A percentile compares a stretch with the other conserved stretches of the same genome.
These are phyloP conservation scores for Plasmodiophora brassicae DNA, from an alignment of 208 protist species.

Conservation along the genomic window DNA sequence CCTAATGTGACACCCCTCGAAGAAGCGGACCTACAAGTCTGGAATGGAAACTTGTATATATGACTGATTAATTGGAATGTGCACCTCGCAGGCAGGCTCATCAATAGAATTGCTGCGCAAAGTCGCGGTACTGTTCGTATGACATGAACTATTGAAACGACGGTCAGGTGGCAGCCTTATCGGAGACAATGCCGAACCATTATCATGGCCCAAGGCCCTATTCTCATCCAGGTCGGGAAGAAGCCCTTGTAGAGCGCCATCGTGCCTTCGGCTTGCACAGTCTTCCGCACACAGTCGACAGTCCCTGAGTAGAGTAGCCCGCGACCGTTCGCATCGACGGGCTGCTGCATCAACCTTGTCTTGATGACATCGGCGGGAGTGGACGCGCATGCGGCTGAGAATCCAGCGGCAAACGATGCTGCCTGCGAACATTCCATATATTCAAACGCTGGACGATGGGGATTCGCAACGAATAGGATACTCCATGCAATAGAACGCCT, in stretches of 20 bases:
- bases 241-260: constrained; percentile 28
- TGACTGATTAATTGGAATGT: background rate
- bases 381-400: background rate
- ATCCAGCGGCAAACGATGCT: constrained; percentile 8
- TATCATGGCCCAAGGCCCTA: constrained; percentile 35
- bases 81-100: background rate
- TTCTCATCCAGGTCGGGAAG: constrained; percentile 27
- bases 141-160: background rate
- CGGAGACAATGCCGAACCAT: background rate
- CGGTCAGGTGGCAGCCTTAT: background rate
- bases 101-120: background rate
- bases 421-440: background rate
- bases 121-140: background rate
- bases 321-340: background rate
- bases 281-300: constrained; percentile 1
- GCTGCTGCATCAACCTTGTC: constrained; percentile 29
- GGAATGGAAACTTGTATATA: background rate
- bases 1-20: background rate
- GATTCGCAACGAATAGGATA: no score
- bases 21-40: background rate
- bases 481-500: background rate
- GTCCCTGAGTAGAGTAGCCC: background rate
- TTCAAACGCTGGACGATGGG: no score
- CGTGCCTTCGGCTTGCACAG: background rate
- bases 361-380: constrained; percentile 29